Conservation (phyloP, 2,329 filamentous ascomycete species). For the Hirsutella thompsonii region DNA sequence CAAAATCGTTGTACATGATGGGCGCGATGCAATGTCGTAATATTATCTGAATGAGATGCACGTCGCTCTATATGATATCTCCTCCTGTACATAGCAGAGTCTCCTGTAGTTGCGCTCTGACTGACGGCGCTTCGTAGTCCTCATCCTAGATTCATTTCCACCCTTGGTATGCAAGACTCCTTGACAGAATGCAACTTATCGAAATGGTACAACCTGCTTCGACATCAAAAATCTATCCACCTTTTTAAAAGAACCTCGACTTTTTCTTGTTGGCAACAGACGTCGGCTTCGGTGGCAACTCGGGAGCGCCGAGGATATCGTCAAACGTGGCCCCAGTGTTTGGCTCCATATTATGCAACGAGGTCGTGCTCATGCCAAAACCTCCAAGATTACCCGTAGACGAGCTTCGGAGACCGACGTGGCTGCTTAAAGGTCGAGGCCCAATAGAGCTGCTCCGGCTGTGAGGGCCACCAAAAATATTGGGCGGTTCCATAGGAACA, state of each 20-base stretch:
- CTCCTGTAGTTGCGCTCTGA: background rate
- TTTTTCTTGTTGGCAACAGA: conserved; percentile 21
- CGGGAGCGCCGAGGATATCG: conserved; percentile 28
- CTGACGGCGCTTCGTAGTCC: background rate
- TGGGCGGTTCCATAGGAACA: conserved; percentile 23
- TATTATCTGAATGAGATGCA: background rate
- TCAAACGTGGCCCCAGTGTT: conserved; percentile 31
- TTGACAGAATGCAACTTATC: background rate
- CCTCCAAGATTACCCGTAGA: conserved; percentile 23
- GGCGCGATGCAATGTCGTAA: too few species aligned
- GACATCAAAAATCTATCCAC: background rate
- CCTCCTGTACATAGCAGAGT: background rate
- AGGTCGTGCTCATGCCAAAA: conserved; percentile 10
- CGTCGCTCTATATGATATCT: background rate
- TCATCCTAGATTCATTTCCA: background rate
- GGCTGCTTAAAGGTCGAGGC: conserved; percentile 18
- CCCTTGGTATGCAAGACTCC: background rate
- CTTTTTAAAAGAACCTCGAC: conserved; percentile 24
- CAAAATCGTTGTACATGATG: too few species aligned
- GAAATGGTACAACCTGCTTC: conserved; percentile 1
- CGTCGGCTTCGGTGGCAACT: conserved; percentile 14
- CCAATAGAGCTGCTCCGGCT: conserved; percentile 23
- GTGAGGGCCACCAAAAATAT: conserved; percentile 11
- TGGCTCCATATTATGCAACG: conserved; percentile 9
- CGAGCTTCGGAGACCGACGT: conserved; percentile 17